Conservation (phyloP, 2,329 filamentous ascomycete species). For the Arthrobotrys entomopaga region DNA sequence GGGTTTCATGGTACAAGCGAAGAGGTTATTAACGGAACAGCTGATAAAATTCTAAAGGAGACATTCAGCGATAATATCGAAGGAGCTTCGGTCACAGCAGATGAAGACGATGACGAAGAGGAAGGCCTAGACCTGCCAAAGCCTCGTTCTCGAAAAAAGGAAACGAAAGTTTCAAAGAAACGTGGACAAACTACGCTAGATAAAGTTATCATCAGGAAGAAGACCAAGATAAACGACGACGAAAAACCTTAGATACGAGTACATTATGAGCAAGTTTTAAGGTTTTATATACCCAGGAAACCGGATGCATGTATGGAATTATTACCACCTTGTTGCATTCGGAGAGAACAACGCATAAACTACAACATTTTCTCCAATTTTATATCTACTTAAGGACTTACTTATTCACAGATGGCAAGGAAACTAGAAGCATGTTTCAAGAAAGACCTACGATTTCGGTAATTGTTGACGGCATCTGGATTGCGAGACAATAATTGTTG, state of each 20-base stretch:
- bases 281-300: conserved; percentile 3
- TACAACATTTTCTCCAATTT: neutral
- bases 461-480: too few species aligned
- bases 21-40: conserved; percentile 70
- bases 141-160: neutral
- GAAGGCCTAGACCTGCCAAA: too few species aligned
- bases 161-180: conserved; percentile 15
- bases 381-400: neutral
- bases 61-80: conserved; percentile 12
- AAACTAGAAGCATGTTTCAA: neutral
- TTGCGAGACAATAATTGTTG: too few species aligned
- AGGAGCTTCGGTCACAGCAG: neutral
- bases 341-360: conserved; percentile 22
- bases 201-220: conserved; percentile 26
- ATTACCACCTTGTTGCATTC: conserved; percentile 52
- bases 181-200: conserved; percentile 41
- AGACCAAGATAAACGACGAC: conserved; percentile 11
- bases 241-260: neutral
- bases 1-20: conserved; percentile 73
- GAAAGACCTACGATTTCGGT: too few species aligned
- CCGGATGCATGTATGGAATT: conserved; percentile 40
- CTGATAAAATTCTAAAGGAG: conserved; percentile 58
- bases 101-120: neutral
- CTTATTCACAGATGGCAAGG: neutral
- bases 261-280: conserved; percentile 25